Conservation (phyloP, 1,139 yeast species). For the Debaryomyces sp. region DNA sequence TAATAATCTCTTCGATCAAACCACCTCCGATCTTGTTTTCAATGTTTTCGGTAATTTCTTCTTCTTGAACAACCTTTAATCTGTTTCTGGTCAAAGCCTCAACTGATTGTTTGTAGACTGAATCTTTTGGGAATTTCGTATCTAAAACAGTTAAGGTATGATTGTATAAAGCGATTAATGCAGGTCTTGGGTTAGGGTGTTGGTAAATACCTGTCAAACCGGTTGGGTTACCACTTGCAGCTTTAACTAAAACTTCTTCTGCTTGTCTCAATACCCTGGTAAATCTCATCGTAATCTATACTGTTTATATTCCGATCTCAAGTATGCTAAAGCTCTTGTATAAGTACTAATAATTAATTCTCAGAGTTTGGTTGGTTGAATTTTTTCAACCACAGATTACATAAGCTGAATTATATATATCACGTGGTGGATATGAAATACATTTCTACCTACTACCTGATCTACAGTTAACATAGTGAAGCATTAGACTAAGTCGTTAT, state of each 20-base stretch:
- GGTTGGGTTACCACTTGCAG: slow-evolving; percentile 74
- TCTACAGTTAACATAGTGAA: not conserved
- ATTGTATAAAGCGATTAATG: slow-evolving; percentile 68
- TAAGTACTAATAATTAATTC: slow-evolving; percentile 9
- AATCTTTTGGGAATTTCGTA: slow-evolving; percentile 64
- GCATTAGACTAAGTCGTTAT: not conserved
- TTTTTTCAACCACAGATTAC: slow-evolving; percentile 12
- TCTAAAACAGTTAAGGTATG: slow-evolving; percentile 65
- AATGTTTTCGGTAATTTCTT: slow-evolving; percentile 66
- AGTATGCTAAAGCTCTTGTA: not conserved
- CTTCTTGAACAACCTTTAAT: slow-evolving; percentile 63
- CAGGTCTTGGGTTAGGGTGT: slow-evolving; percentile 87
- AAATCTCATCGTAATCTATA: slow-evolving; percentile 36
- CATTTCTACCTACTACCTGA: not conserved
- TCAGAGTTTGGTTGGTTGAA: slow-evolving; percentile 30
- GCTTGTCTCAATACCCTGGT: slow-evolving; percentile 52
- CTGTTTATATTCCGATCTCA: not conserved
- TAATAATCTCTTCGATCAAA: slow-evolving; percentile 76
- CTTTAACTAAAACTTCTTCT: slow-evolving; percentile 62
- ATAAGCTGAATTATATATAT: slow-evolving; percentile 19
- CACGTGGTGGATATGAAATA: not conserved
- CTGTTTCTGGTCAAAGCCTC: slow-evolving; percentile 75
- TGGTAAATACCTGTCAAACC: slow-evolving; percentile 78
- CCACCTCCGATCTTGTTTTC: slow-evolving; percentile 82
- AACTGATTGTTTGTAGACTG: slow-evolving; percentile 77